Evolutionary conservation across 495 filamentous ascomycete genomes (phyloP), one percentile per base, ranked within the genome.

Genomic region (Darksidea phi): DNA sequence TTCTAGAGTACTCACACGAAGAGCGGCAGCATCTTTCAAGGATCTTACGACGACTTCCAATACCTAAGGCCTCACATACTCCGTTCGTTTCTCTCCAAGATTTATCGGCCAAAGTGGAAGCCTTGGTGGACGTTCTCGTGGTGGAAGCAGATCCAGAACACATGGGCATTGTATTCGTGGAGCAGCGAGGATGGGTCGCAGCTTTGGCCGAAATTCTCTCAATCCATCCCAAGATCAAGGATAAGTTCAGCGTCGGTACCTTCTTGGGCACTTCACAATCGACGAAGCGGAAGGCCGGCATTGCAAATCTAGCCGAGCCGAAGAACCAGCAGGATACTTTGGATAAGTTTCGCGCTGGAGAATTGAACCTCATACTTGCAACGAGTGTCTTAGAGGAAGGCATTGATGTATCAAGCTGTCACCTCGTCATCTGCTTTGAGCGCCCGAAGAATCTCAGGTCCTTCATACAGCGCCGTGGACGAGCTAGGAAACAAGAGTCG

Each of bases 341-440:
- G 1, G 76, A 84, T 8, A 77, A 85, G 13, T 92, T 98, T 61
- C 82, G 83, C 17, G 66, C 69, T 1, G 90, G 91, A 8, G 75
- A 74, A 3, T 83, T 83, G 28, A 94, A 96, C 65, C 76, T 98
- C 1, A 78, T 98, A 10, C 74, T 98, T 6, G 82, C 90, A 0
- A 97, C 93, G 0, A 88, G 83, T 66, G 92, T 92, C 0, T 75
- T 95, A 0, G 93, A 97, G 72, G 94, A 98, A 73, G 94, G 93
- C 0, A 88, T 98, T 38, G 93, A 97, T 71, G 80, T 97, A 1
- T 86, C 87, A 8, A 84, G 86, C 6, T 97, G 93, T 71, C 88
- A 93, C 66, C 68, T 90, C 32, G 90, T 97, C 12, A 78, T 96
- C n/a, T 94, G 90, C 68, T 95, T 89, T 67, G 84, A 95, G 59